These are phyloP conservation scores for Ascodesmis nigricans DNA, from an alignment of 495 filamentous ascomycete genomes.

Conservation along the genomic window DNA sequence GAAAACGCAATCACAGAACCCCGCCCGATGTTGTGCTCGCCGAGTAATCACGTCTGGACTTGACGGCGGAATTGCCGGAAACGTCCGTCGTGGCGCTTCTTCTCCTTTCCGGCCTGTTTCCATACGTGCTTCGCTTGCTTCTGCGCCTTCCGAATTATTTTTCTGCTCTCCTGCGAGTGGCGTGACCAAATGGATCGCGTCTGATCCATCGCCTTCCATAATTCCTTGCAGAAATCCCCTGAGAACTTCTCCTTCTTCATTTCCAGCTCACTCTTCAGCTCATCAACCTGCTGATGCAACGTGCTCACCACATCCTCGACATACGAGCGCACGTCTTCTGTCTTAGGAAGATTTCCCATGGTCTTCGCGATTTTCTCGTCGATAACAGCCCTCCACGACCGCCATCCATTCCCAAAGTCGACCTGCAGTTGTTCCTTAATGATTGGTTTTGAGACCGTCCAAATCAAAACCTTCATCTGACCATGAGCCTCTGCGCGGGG, in stretches of 20 bases:
- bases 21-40: no score
- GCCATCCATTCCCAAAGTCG: conserved; percentile 42
- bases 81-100: not conserved
- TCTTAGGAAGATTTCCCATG: no score
- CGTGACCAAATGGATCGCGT: not conserved
- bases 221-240: conserved; percentile 11
- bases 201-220: conserved; percentile 7
- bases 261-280: conserved; percentile 11
- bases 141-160: conserved; percentile 19
- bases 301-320: conserved; percentile 15
- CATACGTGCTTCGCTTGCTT: conserved; percentile 15
- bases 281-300: conserved; percentile 10
- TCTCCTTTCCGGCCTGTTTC: conserved; percentile 9
- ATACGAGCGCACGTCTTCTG: no score
- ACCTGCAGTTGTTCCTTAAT: conserved; percentile 32
- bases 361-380: conserved; percentile 15
- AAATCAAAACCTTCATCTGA: conserved; percentile 34
- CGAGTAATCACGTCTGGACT: not conserved
- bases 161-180: conserved; percentile 1
- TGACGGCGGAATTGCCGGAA: not conserved
- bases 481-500: conserved; percentile 33
- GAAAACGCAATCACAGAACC: not conserved
- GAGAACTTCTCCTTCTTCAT: conserved; percentile 13
- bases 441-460: conserved; percentile 30
- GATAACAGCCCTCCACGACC: conserved; percentile 27